These are phyloP conservation scores for Bothriochloa decipiens DNA, from an alignment of 176 grass and related monocot genomes.

Conservation along the genomic window DNA sequence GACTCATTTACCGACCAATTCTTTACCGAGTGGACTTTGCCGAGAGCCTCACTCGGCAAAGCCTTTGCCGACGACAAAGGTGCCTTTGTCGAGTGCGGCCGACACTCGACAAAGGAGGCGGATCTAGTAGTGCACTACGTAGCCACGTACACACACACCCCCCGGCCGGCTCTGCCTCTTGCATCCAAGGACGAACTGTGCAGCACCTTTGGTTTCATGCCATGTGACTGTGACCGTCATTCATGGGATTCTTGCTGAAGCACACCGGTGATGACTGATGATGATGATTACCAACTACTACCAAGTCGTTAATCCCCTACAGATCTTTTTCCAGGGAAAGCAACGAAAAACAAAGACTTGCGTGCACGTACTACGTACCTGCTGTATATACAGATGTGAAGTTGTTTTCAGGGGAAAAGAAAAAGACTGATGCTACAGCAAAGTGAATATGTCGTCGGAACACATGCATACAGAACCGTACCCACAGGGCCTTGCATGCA, in stretches of 20 bases:
- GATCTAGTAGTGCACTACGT: too few species aligned
- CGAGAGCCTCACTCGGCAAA: too few species aligned
- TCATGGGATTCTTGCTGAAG: constrained; percentile 25
- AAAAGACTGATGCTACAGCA: constrained; percentile 21
- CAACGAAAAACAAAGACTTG: background rate
- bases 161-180: background rate
- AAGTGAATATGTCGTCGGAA: constrained; percentile 31
- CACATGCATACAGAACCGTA: background rate
- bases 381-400: background rate
- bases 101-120: too few species aligned
- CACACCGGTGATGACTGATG: background rate
- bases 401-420: background rate
- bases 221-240: background rate
- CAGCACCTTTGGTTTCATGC: background rate
- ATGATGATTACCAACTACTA: background rate
- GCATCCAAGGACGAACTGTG: background rate
- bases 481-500: background rate
- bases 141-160: background rate
- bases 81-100: too few species aligned
- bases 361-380: background rate
- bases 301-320: background rate
- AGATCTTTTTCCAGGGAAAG: background rate
- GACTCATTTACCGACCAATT: too few species aligned
- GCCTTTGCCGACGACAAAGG: too few species aligned
- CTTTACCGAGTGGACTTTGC: too few species aligned